phyloP scores from a whole-genome alignment of 2,329 filamentous ascomycete genomes.

The Aspergillus quadricinctus region DNA sequence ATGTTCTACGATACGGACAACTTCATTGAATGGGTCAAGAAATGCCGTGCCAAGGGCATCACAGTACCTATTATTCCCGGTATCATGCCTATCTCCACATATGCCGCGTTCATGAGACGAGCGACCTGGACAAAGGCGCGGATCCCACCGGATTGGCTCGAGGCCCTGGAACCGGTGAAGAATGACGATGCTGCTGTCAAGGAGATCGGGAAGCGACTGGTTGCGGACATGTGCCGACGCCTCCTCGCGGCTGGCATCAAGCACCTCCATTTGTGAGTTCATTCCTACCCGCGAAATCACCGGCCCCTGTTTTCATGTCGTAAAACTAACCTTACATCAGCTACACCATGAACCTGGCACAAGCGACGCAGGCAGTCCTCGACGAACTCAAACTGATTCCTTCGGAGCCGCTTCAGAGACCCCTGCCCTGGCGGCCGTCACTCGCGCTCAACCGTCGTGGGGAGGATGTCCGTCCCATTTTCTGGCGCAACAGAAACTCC shows the following conservation, averaged over 20 bases:
- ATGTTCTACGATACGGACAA: slow-evolving; percentile 99
- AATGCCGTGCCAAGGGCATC: slow-evolving; percentile 81
- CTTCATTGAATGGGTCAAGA: slow-evolving; percentile 85
- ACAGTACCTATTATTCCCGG: slow-evolving; percentile 77
- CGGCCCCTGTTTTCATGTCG: background rate
- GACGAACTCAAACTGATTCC: slow-evolving; percentile 84
- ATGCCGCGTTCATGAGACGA: slow-evolving; percentile 84
- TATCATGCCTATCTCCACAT: slow-evolving; percentile 92
- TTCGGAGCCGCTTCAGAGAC: slow-evolving; percentile 73
- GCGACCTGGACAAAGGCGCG: slow-evolving; percentile 87
- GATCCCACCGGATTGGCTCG: slow-evolving; percentile 75
- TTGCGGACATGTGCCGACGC: slow-evolving; percentile 85
- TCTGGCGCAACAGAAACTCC: slow-evolving; percentile 96
- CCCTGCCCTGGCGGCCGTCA: slow-evolving; percentile 95
- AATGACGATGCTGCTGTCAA: slow-evolving; percentile 92
- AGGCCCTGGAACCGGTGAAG: slow-evolving; percentile 84
- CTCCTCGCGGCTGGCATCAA: slow-evolving; percentile 76
- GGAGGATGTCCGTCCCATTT: slow-evolving; percentile 95
- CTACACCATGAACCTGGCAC: slow-evolving; percentile 98
- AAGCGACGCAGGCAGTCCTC: slow-evolving; percentile 88
- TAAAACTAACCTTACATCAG: slow-evolving; percentile 24
- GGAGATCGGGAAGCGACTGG: slow-evolving; percentile 79
- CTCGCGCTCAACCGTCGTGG: slow-evolving; percentile 81
- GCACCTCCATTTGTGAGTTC: slow-evolving; percentile 76
- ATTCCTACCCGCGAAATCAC: background rate